These are phyloP conservation scores for Trametes meyenii DNA, from an alignment of 768 basidiomycete genomes.

Conservation along the genomic window DNA sequence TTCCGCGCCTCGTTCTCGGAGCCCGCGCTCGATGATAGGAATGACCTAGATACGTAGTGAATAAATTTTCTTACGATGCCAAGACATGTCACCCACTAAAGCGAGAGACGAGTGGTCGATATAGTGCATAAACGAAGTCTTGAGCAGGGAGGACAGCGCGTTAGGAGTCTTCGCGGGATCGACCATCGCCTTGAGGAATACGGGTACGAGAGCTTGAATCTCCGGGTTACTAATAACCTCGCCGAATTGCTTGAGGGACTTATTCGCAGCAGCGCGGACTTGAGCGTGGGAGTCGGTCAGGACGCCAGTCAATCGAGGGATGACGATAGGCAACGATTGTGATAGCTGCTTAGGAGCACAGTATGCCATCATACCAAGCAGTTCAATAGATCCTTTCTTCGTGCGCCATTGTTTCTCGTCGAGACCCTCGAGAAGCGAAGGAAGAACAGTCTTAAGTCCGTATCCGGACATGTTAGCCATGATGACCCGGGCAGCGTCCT, in stretches of 20 bases:
- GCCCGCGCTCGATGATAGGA: constrained; percentile 91
- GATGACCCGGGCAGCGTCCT: constrained; percentile 90
- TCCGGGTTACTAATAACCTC: constrained; percentile 99
- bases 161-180: constrained; percentile 90
- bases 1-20: constrained; percentile 90
- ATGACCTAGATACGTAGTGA: constrained; percentile 60
- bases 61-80: neutral
- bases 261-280: constrained; percentile 90
- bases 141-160: constrained; percentile 83
- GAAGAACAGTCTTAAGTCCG: constrained; percentile 93
- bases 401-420: constrained; percentile 99
- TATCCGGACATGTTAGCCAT: constrained; percentile 96
- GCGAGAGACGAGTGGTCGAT: constrained; percentile 97
- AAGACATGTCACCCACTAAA: constrained; percentile 54
- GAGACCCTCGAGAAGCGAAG: constrained; percentile 83
- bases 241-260: constrained; percentile 95
- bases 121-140: constrained; percentile 97
- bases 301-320: constrained; percentile 92
- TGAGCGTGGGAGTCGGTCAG: constrained; percentile 98
- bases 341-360: constrained; percentile 96
- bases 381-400: constrained; percentile 95
- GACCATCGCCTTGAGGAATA: constrained; percentile 91
- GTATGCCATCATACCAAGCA: constrained; percentile 98
- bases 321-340: constrained; percentile 92
- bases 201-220: constrained; percentile 86